Evolutionary conservation across 73 alveolate species (phyloP), one percentile per base, ranked within the genome.

Genomic region (Paramecium biaurelia): DNA sequence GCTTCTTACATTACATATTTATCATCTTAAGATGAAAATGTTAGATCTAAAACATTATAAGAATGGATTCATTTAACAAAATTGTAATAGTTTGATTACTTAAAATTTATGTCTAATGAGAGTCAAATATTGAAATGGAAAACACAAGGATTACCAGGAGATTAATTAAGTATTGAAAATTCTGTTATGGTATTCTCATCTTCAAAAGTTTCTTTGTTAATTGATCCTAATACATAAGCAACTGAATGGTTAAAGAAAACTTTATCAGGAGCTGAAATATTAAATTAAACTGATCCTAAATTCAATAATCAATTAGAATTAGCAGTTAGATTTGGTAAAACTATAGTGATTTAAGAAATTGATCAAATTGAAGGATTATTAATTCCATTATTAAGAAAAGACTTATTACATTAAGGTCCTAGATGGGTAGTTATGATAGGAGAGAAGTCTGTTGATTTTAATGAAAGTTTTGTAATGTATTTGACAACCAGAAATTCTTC

Each of bases 161-260:
- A 99, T 95, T 94, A 97, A 38, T 93, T 99, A 85, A 97, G 99
- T 8, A 98, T 98, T 93, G 99, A 98, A 93, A 99, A 98, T 85
- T 99, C 99, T 1, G 97, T 99, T 45, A 96, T 98, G 97, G 96
- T 99, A n/a, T 92, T 96, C 82, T 96, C 96, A 92, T 82, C 99
- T n/a, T 88, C 94, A 32, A 95, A 96, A 68, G 96, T 99, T 28
- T 99, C 99, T 23, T 95, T 99, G 89, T 95, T 99, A 38, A 98
- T 99, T 28, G 99, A 99, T 93, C 99, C 99, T 18, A 99, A 98
- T 56, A 97, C 99, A 5, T 95, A 98, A 85, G 99, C 99, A 3
- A 94, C 99, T 18, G 99, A 98, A 72, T 99, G 99, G 99, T 96
- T 99, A 35, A 97, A 97, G 95, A 88, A 93, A 15, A 84, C 95